A percentile compares a stretch with the other conserved stretches of the same genome.
Conservation (phyloP, 352 stramenopile genomes). For the Phytophthora sojae region DNA sequence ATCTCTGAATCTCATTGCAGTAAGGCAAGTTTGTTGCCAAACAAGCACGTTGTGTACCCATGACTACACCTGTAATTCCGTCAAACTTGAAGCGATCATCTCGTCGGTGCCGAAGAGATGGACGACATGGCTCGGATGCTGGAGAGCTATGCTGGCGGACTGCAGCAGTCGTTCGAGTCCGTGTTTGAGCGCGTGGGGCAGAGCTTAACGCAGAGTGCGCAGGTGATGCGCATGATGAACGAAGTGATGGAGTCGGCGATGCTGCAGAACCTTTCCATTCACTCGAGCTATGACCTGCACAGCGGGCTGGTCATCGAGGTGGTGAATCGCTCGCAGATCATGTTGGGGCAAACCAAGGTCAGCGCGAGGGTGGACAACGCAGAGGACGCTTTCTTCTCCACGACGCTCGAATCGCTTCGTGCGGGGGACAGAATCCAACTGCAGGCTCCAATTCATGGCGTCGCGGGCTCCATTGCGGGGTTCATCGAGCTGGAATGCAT, state of each 20-base stretch:
- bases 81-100: conserved; percentile 35
- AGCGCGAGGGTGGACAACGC: conserved; percentile 17
- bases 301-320: conserved; percentile 44
- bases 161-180: conserved; percentile 78
- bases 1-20: not conserved
- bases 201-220: conserved; percentile 69
- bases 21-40: no score
- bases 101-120: conserved; percentile 4
- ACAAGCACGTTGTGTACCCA: conserved; percentile 7
- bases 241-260: conserved; percentile 80
- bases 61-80: conserved; percentile 10
- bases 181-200: conserved; percentile 75
- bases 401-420: conserved; percentile 32
- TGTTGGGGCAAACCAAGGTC: conserved; percentile 44
- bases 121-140: conserved; percentile 69
- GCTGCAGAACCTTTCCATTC: conserved; percentile 67
- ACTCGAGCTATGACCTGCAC: conserved; percentile 31
- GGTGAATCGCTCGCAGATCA: conserved; percentile 69
- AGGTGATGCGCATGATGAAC: conserved; percentile 89
- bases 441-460: conserved; percentile 32
- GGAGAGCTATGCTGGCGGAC: conserved; percentile 57
- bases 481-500: conserved; percentile 49
- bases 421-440: conserved; percentile 37
- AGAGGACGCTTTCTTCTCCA: conserved; percentile 23
- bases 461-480: conserved; percentile 25